Evolutionary conservation across 176 grass and related monocot genomes (phyloP), one percentile per base, ranked within the genome.

Genomic region (Olyra latifolia): DNA sequence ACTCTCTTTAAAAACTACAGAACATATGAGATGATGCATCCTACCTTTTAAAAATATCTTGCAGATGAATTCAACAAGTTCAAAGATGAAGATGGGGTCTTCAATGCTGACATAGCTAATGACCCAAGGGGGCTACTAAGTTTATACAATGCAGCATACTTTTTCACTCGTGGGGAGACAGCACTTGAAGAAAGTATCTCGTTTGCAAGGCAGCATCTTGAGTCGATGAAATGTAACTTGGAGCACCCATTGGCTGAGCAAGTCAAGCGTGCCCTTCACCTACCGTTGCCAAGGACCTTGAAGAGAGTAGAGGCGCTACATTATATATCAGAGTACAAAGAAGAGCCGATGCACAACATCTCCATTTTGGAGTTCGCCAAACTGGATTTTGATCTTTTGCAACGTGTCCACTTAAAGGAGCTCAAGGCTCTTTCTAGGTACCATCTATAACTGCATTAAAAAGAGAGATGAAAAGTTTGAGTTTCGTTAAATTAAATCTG

Each of bases 361-460:
- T 71, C 75, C 59, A 3, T 86, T 40, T 6, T 86, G 29, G 77
- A 86, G 48, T 55, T 86, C 2, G 77, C 84, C 8, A 74, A 80
- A 41, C 57, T 86, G 14, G 82, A 84, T 10, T 84, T 77, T 42
- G 20, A 77, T 15, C 29, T 84, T 62, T 54, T 84, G 29, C 84
- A 80, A 44, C 77, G 57, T 38, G 56, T 80, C 25, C 84, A 86
- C 40, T 39, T 65, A 28, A 57, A 74, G 77, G 84, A 86, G 69
- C 76, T 86, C 38, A 80, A 80, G 62, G 46, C 29, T 43, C 83
- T 85, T n/a, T 85, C 83, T 16, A 71, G 83, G 75, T 85, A 85
- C 39, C 10, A 71, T 62, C 19, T 53, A 59, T n/a, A n/a, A n/a
- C n/a, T n/a, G n/a, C n/a, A 35, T 16, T 35, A 5, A 66, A 50